phyloP scores from a whole-genome alignment of 371 early-diverging fungal genomes.

The Sporodiniella umbellata region DNA sequence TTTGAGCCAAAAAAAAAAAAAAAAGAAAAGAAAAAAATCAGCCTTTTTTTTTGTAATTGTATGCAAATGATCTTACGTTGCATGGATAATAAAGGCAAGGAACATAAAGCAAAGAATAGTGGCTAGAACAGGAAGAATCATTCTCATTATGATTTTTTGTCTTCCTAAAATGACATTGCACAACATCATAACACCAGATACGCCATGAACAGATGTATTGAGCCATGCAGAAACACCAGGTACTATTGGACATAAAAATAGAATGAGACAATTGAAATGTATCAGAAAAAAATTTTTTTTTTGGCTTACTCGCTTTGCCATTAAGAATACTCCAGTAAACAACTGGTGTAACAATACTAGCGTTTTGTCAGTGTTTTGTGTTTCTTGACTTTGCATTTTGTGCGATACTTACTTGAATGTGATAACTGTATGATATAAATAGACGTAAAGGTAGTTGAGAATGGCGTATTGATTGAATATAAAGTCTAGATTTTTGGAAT shows the following conservation, averaged over 20 bases:
- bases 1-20: background rate
- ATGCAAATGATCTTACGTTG: conserved; percentile 31
- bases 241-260: background rate
- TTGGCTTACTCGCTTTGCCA: background rate
- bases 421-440: conserved; percentile 40
- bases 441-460: conserved; percentile 42
- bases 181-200: conserved; percentile 48
- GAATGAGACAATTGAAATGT: too few relatives aligned
- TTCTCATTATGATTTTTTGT: conserved; percentile 36
- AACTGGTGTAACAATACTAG: conserved; percentile 55
- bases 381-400: background rate
- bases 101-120: conserved; percentile 50
- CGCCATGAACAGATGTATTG: conserved; percentile 50
- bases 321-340: conserved; percentile 49
- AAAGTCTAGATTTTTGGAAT: conserved; percentile 18
- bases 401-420: conserved; percentile 39
- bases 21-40: background rate
- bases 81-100: conserved; percentile 45
- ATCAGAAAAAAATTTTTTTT: background rate
- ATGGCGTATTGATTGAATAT: conserved; percentile 30
- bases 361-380: background rate
- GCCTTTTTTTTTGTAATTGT: too few relatives aligned
- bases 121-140: conserved; percentile 32
- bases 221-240: conserved; percentile 27
- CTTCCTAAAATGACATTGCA: conserved; percentile 51